Base-by-base conservation (phyloP, 257 asterid genomes). In the Solanum appendiculatum region DNA sequence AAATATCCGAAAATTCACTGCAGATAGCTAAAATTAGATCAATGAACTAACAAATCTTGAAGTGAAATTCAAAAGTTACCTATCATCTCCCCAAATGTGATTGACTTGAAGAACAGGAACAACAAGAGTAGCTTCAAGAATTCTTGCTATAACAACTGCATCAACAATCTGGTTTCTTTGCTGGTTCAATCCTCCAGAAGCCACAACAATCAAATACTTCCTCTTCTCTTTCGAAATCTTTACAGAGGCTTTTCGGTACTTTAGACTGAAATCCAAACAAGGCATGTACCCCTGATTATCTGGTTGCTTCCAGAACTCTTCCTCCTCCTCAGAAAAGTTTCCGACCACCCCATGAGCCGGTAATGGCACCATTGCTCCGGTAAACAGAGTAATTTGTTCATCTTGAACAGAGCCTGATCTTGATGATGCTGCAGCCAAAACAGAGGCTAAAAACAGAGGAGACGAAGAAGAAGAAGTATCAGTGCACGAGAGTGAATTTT, bases 111-210 rank as follows among this genome's bases (percentile, higher is more conserved):
- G 86, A 88, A 94, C 89, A 6, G 97, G 97, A 15, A 94, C 92
- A 15, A 94, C 97, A 84, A 94, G 84, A 0, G 94, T 90, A 83
- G 95, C 94, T 81, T 92, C 97, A 7, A 94, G 97, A 83, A 94
- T 91, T 44, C 97, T 91, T 0, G 95, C 94, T 2, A 94, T 84
- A 18, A 94, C 95, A 85, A 94, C 97, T 1, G 97, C 97, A 89
- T 93, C 97, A 64, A 92, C 94, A 25, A 94, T 94, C 89, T 94
- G 94, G 83, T 93, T 94, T 58, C 97, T 89, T 91, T 94, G 97
- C 90, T 93, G 95, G 33, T 94, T 94, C 81, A 94, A 70, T 15
- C 97, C 97, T 1, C 97, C 97, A 3, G 95, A 92, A 88, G 91
- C 95, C 87, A 94, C 95, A 85, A 91, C 95, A 72, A 94, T 91